A percentile compares a stretch with the other conserved stretches of the same genome.
These are phyloP conservation scores for Talinum fruticosum DNA, from an alignment of 148 eudicot species.

Conservation along the genomic window DNA sequence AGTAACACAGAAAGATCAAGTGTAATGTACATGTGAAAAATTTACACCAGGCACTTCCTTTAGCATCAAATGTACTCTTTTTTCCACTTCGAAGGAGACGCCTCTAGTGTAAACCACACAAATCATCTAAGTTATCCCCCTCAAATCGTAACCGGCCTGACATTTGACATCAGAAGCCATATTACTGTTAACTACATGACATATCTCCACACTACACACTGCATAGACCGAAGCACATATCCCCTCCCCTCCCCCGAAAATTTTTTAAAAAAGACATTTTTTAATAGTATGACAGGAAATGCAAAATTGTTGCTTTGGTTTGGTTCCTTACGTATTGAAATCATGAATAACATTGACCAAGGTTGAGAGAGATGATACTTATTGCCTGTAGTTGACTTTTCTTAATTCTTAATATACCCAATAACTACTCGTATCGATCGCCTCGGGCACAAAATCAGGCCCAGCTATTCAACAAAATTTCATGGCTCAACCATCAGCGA, in stretches of 20 bases:
- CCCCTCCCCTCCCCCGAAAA: background rate
- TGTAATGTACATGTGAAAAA: background rate
- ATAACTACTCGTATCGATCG: too few relatives aligned
- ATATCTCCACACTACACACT: background rate
- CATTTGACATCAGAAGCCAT: background rate
- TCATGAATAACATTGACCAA: too few relatives aligned
- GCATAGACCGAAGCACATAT: background rate
- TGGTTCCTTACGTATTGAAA: background rate
- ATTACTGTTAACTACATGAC: too few relatives aligned
- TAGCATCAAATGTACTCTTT: background rate
- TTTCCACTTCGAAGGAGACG: background rate
- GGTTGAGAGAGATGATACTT: too few relatives aligned
- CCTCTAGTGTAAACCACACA: background rate
- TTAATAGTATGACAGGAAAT: too few relatives aligned
- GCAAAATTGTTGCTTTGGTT: background rate
- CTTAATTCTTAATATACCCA: too few relatives aligned
- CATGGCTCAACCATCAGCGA: background rate
- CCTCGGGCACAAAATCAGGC: too few relatives aligned
- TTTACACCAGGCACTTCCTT: background rate
- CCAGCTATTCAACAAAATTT: background rate
- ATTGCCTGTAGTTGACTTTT: too few relatives aligned
- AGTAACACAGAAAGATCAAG: background rate
- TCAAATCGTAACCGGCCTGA: background rate
- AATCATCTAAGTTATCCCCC: background rate
- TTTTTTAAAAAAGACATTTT: too few relatives aligned